phyloP scores from a whole-genome alignment of 2,329 filamentous ascomycete genomes.

The Graphilbum fragrans region DNA sequence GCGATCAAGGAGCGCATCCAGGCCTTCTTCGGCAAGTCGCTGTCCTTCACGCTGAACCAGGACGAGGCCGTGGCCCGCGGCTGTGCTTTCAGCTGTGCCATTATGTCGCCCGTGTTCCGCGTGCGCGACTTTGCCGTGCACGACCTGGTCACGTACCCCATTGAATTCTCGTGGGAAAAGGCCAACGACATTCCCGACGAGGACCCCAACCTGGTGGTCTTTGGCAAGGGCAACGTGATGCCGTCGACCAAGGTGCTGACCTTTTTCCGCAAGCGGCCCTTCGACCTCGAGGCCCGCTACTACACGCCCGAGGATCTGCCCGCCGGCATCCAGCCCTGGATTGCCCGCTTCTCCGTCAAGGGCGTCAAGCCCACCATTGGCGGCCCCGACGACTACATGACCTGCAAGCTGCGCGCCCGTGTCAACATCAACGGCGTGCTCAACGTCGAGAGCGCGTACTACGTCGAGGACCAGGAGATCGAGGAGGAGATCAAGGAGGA shows the following conservation, averaged over 20 bases:
- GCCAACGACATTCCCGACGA: constrained; percentile 96
- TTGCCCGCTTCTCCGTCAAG: constrained; percentile 96
- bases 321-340: constrained; percentile 86
- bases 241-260: constrained; percentile 98
- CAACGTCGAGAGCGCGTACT: constrained; percentile 95
- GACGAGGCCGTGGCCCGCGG: constrained; percentile 94
- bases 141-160: constrained; percentile 95
- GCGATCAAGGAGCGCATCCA: constrained; percentile 82
- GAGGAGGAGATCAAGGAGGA: constrained; percentile 52
- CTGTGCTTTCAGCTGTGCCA: constrained; percentile 94
- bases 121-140: constrained; percentile 96
- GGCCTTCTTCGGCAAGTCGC: constrained; percentile 79
- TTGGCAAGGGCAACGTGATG: constrained; percentile 93
- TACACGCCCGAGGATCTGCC: constrained; percentile 76
- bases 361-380: constrained; percentile 70
- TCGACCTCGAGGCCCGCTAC: constrained; percentile 92
- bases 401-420: constrained; percentile 97
- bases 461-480: constrained; percentile 93
- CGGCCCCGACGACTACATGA: constrained; percentile 94
- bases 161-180: constrained; percentile 99
- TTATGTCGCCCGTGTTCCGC: constrained; percentile 93
- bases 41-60: constrained; percentile 96
- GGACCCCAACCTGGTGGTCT: constrained; percentile 93
- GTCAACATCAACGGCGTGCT: constrained; percentile 93
- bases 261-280: constrained; percentile 96